Base-by-base conservation (phyloP, 78 protist species). In the Trichosphaerium sp. region DNA sequence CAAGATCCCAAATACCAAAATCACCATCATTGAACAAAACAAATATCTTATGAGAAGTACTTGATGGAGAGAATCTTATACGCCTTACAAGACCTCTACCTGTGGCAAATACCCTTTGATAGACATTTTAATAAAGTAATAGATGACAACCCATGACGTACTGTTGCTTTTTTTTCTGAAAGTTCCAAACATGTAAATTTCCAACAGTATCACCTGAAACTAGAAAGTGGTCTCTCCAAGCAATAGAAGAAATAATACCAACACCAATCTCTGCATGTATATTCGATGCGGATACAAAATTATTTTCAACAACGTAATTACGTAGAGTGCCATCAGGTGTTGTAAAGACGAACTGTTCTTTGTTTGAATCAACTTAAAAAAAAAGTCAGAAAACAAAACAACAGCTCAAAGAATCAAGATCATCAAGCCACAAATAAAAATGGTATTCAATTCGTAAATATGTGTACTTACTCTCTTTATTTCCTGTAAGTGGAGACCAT, bases 1-100 rank as follows among this genome's bases (percentile, higher is more conserved):
- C n/a, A 35, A 74, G 15, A 39, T 74, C 80, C 52, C 59, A 74
- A 5, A 74, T 63, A 5, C 56, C 65, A 48, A 74, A 32, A 18
- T 74, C 80, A n/a, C 80, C 80, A 74, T 23, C 67, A 2, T 21
- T 10, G 56, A 74, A 74, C n/a, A 74, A 41, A 1, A 74, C 80
- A 23, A 74, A 6, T 2, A 74, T 37, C 15, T 74, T 74, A 4
- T 25, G 25, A 15, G 62, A 58, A 1, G 4, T 6, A 21, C 75
- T 44, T 10, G 37, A 1, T 1, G 80, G 80, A 0, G 64, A 58
- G 65, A 74, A 74, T 28, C 71, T 47, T 37, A 74, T 61, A 39
- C 67, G 65, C 6, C 59, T 61, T 3, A 74, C 67, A 14, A 74
- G 38, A 29, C 65, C 51, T 28, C 66, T 38, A 56, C 59, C 68